These are phyloP conservation scores for Rubia balearica DNA, from an alignment of 305 asterid species.

Conservation along the genomic window DNA sequence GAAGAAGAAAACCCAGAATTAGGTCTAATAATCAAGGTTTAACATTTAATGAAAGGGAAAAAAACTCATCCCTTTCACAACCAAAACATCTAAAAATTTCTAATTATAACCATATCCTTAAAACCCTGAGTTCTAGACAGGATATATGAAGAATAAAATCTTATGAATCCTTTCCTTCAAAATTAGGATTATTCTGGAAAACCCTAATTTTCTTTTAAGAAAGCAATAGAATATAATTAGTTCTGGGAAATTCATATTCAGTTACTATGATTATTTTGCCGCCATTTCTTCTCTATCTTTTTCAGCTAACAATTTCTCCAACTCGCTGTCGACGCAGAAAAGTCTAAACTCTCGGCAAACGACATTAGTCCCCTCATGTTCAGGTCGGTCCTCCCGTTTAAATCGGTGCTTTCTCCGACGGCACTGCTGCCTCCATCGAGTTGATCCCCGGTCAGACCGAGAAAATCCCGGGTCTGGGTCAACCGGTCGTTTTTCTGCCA, in stretches of 20 bases:
- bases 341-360: constrained; percentile 36
- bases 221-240: not conserved
- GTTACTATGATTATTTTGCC: not conserved
- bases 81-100: too few relatives aligned
- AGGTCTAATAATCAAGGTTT: too few relatives aligned
- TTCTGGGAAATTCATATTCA: not conserved
- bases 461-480: constrained; percentile 57
- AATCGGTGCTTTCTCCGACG: constrained; percentile 8
- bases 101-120: too few relatives aligned
- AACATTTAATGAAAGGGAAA: too few relatives aligned
- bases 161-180: not conserved
- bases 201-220: not conserved
- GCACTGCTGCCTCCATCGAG: constrained; percentile 16
- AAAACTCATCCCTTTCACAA: too few relatives aligned
- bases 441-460: constrained; percentile 58
- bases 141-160: not conserved
- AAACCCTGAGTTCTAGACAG: not conserved
- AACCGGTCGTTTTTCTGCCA: constrained; percentile 52
- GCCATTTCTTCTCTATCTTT: constrained; percentile 11
- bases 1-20: too few relatives aligned
- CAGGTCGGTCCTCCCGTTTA: constrained; percentile 16
- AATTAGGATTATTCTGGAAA: not conserved
- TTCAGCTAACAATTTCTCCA: constrained; percentile 40
- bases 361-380: constrained; percentile 34
- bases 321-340: constrained; percentile 35